phyloP scores from a whole-genome alignment of 2,329 filamentous ascomycete genomes.

The Trichoderma simmonsii region DNA sequence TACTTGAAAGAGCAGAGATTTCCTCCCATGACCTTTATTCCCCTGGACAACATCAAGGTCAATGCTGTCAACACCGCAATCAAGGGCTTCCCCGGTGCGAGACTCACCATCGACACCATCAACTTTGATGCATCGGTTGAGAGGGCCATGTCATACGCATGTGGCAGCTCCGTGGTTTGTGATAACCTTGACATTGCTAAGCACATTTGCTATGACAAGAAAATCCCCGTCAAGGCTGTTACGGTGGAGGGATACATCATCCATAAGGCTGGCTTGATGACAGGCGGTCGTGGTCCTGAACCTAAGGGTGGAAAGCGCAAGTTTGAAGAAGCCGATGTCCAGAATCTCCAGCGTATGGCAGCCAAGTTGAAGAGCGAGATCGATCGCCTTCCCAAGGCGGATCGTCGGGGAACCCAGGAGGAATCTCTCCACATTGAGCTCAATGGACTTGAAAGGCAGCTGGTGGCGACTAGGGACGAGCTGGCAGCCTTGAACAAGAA shows the following conservation, averaged over 20 bases:
- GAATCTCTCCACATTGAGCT: slow-evolving; percentile 79
- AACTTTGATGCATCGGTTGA: slow-evolving; percentile 87
- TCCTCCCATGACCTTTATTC: slow-evolving; percentile 88
- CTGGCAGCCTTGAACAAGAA: slow-evolving; percentile 77
- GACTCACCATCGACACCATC: slow-evolving; percentile 92
- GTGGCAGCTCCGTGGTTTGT: slow-evolving; percentile 91
- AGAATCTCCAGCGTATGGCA: slow-evolving; percentile 73
- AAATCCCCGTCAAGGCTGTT: slow-evolving; percentile 88
- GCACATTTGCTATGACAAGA: slow-evolving; percentile 80
- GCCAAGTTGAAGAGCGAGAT: slow-evolving; percentile 76
- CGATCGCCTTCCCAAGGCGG: slow-evolving; percentile 72
- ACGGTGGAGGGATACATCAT: slow-evolving; percentile 95
- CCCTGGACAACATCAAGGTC: slow-evolving; percentile 95
- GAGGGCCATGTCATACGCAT: slow-evolving; percentile 91
- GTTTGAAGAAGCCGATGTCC: slow-evolving; percentile 87
- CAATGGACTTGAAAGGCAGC: slow-evolving; percentile 71
- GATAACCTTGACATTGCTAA: slow-evolving; percentile 85
- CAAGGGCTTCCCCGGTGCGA: slow-evolving; percentile 81
- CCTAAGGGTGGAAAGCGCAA: slow-evolving; percentile 72
- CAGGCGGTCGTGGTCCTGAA: slow-evolving; percentile 80
- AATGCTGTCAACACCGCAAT: slow-evolving; percentile 85
- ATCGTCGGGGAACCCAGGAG: slow-evolving; percentile 72
- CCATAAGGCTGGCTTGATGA: slow-evolving; percentile 95
- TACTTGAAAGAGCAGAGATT: slow-evolving; percentile 89
- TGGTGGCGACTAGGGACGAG: slow-evolving; percentile 71